phyloP scores from a whole-genome alignment of 1,284 basidiomycete species.

The Puccinia coronata region DNA sequence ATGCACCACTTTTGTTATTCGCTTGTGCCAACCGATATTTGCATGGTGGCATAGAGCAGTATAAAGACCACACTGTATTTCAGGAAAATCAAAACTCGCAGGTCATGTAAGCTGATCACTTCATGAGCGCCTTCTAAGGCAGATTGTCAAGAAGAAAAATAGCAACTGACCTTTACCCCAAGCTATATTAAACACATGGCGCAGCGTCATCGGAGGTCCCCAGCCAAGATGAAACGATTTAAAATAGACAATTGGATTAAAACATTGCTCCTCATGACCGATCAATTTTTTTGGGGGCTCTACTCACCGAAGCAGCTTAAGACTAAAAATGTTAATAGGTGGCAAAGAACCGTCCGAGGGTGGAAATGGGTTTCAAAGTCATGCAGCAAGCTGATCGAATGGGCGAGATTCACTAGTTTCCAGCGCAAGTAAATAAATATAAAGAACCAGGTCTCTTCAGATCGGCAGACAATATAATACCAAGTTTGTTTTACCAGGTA shows the following conservation, averaged over 20 bases:
- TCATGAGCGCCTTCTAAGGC: background rate
- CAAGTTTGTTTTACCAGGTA: too few species aligned
- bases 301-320: constrained; percentile 11
- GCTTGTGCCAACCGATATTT: constrained; percentile 10
- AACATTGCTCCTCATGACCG: background rate
- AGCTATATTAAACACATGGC: too few species aligned
- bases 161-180: constrained; percentile 19
- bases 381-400: constrained; percentile 17
- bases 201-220: background rate
- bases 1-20: background rate
- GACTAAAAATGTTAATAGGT: background rate
- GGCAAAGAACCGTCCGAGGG: constrained; percentile 3
- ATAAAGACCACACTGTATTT: constrained; percentile 1
- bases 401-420: constrained; percentile 11
- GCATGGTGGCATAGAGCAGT: constrained; percentile 19
- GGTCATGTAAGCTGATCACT: background rate
- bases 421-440: background rate
- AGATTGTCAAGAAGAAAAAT: background rate
- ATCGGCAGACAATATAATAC: too few species aligned
- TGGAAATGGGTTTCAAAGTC: constrained; percentile 18
- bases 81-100: background rate
- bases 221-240: background rate
- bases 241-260: constrained; percentile 5
- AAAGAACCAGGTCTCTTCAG: too few species aligned
- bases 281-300: background rate